A percentile compares a stretch with the other conserved stretches of the same genome.
Conservation (phyloP, 805 yeast genomes). For the Lipomyces oligophaga region DNA sequence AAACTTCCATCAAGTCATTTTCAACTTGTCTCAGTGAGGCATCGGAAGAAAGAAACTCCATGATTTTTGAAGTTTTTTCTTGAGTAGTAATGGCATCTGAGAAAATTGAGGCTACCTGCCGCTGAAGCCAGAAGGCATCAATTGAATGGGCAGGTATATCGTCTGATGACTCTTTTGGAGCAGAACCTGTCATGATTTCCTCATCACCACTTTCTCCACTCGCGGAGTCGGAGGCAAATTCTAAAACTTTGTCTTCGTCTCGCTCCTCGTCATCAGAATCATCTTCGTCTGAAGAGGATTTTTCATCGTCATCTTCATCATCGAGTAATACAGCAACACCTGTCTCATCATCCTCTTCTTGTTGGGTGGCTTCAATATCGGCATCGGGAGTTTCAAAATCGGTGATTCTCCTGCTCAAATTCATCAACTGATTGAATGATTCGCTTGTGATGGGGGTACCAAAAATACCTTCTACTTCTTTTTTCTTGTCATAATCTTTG, state of each 20-base stretch:
- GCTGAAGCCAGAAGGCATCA: conserved; percentile 53
- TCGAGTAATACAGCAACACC: conserved; percentile 46
- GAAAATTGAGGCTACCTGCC: conserved; percentile 43
- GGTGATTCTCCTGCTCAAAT: conserved; percentile 46
- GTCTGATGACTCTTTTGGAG: conserved; percentile 9
- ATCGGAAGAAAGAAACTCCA: conserved; percentile 42
- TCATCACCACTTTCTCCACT: conserved; percentile 31
- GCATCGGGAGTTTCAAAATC: conserved; percentile 43
- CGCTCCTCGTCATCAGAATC: conserved; percentile 36
- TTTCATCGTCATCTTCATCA: conserved; percentile 40
- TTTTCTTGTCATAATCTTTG: conserved; percentile 45
- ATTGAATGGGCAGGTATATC: conserved; percentile 42
- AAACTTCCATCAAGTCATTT: conserved; percentile 48
- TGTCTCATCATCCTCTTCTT: conserved; percentile 39
- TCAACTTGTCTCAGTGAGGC: conserved; percentile 48
- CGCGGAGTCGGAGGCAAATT: conserved; percentile 35
- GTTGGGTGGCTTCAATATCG: conserved; percentile 20
- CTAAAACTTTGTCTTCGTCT: conserved; percentile 29
- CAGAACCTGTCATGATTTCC: conserved; percentile 13
- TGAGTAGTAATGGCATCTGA: conserved; percentile 44
- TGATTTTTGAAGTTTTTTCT: conserved; percentile 43
- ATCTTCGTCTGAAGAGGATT: conserved; percentile 34
- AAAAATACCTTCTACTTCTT: conserved; percentile 51
- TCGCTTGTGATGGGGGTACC: conserved; percentile 42
- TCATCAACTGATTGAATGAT: conserved; percentile 46